Evolutionary conservation across 352 stramenopile genomes (phyloP).

Genomic region (Phytophthora tentaculata): DNA sequence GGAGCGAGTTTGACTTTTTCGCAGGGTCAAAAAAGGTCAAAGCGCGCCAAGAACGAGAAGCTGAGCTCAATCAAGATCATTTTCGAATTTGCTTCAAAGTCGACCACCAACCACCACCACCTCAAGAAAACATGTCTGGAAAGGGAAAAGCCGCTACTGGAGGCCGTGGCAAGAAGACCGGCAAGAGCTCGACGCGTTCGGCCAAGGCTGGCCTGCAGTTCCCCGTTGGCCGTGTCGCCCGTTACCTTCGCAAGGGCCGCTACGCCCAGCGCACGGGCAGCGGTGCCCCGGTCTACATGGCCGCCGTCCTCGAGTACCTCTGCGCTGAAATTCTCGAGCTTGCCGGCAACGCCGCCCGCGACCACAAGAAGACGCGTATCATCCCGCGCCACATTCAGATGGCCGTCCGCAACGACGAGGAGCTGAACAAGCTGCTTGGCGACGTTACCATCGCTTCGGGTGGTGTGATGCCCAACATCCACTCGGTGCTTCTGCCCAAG

Average conservation of each 20-base stretch:
- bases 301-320: conserved; percentile 95
- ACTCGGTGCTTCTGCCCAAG: conserved; percentile 92
- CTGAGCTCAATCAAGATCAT: conserved; percentile 14
- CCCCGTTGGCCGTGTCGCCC: conserved; percentile 94
- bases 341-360: conserved; percentile 93
- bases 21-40: neutral
- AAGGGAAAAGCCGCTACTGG: conserved; percentile 80
- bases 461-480: conserved; percentile 97
- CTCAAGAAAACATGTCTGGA: conserved; percentile 67
- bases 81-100: conserved; percentile 49
- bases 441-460: conserved; percentile 95
- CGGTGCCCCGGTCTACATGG: conserved; percentile 95
- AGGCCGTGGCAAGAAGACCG: conserved; percentile 74
- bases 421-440: conserved; percentile 96
- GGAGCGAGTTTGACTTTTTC: neutral
- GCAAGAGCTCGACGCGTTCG: conserved; percentile 69
- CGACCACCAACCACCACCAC: conserved; percentile 44
- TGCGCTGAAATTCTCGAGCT: conserved; percentile 96
- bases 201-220: conserved; percentile 96
- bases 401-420: conserved; percentile 93
- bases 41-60: conserved; percentile 8
- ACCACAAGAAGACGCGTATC: conserved; percentile 98
- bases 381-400: conserved; percentile 97
- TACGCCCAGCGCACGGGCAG: conserved; percentile 93
- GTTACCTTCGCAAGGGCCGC: conserved; percentile 93